phyloP scores from a whole-genome alignment of 2,329 filamentous ascomycete species.

The Penicillium hordei region DNA sequence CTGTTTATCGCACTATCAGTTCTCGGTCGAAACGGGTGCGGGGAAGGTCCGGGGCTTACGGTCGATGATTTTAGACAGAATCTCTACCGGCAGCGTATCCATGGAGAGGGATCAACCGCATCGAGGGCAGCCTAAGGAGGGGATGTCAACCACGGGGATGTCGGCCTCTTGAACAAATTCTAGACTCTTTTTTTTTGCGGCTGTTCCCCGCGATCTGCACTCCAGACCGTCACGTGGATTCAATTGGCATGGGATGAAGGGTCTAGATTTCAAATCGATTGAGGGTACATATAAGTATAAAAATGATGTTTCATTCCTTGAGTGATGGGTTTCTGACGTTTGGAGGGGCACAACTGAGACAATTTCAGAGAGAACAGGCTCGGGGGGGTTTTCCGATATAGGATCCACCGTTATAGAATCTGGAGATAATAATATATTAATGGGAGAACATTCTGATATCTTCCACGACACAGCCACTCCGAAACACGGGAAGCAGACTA shows the following conservation, averaged over 20 bases:
- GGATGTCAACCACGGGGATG: constrained; percentile 6
- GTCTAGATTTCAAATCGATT: neutral
- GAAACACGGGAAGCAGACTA: neutral
- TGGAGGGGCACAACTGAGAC: neutral
- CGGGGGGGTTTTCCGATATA: constrained; percentile 4
- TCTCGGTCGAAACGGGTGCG: constrained; percentile 21
- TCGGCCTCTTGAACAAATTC: constrained; percentile 14
- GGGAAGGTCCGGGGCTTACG: constrained; percentile 50
- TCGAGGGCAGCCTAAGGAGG: constrained; percentile 20
- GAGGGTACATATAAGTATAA: neutral
- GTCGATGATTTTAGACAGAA: constrained; percentile 62
- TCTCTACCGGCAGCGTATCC: constrained; percentile 63
- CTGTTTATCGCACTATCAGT: constrained; percentile 42
- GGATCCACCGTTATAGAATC: neutral
- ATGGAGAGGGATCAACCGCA: constrained; percentile 37
- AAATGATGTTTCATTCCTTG: neutral
- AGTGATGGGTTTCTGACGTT: constrained; percentile 2
- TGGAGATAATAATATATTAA: neutral
- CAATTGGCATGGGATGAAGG: neutral
- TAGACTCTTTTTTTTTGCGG: constrained; percentile 2
- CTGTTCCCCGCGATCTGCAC: constrained; percentile 23
- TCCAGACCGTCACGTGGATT: constrained; percentile 23
- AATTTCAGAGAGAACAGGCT: neutral
- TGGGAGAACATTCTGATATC: neutral
- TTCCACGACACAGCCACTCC: neutral